These are phyloP conservation scores for Fragaria iinumae DNA, from an alignment of 306 rosid genomes.

Conservation along the genomic window DNA sequence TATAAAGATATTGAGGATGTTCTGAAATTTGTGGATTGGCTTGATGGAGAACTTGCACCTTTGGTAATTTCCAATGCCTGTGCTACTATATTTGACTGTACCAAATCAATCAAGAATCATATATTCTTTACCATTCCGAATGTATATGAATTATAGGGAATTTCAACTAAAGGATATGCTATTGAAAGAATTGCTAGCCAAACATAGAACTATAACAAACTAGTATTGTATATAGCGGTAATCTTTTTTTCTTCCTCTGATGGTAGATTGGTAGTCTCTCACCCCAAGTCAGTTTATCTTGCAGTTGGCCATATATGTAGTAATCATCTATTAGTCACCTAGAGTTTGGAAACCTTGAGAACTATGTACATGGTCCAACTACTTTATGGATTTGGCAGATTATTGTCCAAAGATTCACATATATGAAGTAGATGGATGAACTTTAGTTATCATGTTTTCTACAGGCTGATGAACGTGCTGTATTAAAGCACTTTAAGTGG, in stretches of 20 bases:
- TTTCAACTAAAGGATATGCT: background rate
- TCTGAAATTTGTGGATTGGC: slow-evolving; percentile 83
- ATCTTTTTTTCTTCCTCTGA: background rate
- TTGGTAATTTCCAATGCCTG: slow-evolving; percentile 49
- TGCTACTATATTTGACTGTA: background rate
- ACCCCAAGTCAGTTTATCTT: background rate
- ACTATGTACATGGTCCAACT: background rate
- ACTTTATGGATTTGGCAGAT: background rate
- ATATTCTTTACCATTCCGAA: background rate
- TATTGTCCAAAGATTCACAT: background rate
- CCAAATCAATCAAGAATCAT: background rate
- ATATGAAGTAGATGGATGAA: background rate
- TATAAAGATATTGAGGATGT: slow-evolving; percentile 74
- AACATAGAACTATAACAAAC: background rate
- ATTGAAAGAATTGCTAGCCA: background rate
- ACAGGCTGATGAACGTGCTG: slow-evolving; percentile 91
- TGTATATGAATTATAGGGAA: background rate
- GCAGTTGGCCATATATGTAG: background rate
- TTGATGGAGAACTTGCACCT: slow-evolving; percentile 77
- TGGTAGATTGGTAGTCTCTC: background rate
- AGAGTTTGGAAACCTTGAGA: background rate
- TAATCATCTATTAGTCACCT: background rate
- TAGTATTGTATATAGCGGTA: no score
- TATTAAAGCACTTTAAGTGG: slow-evolving; percentile 92
- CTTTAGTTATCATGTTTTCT: slow-evolving; percentile 17